Percentiles rank a stretch among this genome's conserved stretches.
These are phyloP conservation scores for Gossypium gossypioides DNA, from an alignment of 441 rosid species.

Conservation along the genomic window DNA sequence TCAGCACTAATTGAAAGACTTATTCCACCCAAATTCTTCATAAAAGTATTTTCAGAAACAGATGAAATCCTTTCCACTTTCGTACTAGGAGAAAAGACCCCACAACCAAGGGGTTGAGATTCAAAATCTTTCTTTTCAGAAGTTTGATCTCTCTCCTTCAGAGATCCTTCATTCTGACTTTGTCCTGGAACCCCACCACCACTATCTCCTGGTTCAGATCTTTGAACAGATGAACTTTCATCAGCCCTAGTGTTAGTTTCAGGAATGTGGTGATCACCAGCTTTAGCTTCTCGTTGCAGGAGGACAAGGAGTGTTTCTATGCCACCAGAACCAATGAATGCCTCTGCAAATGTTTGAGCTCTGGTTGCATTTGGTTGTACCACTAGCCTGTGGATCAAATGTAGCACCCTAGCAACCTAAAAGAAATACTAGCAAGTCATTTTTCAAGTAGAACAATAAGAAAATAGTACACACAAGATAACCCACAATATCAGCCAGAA, in stretches of 20 bases:
- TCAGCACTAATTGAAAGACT: conserved; percentile 86
- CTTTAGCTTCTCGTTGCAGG: conserved; percentile 90
- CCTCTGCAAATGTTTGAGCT: conserved; percentile 74
- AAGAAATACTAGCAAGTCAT: conserved; percentile 21
- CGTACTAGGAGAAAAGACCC: conserved; percentile 30
- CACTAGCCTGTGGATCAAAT: conserved; percentile 78
- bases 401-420: conserved; percentile 86
- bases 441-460: conserved; percentile 10
- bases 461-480: neutral
- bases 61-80: conserved; percentile 52
- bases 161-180: conserved; percentile 34
- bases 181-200: conserved; percentile 25
- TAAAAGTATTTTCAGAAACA: conserved; percentile 46
- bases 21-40: conserved; percentile 80
- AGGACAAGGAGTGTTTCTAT: conserved; percentile 94
- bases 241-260: conserved; percentile 30
- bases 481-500: conserved; percentile 4
- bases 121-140: conserved; percentile 30
- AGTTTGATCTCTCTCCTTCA: conserved; percentile 29
- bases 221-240: conserved; percentile 26
- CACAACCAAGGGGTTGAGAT: conserved; percentile 29
- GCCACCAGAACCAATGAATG: conserved; percentile 80
- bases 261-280: conserved; percentile 49
- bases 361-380: conserved; percentile 87
- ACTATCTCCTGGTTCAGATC: conserved; percentile 27